These are phyloP conservation scores for Lasiodiplodia hormozganensis DNA, from an alignment of 2,329 filamentous ascomycete genomes.

Conservation along the genomic window DNA sequence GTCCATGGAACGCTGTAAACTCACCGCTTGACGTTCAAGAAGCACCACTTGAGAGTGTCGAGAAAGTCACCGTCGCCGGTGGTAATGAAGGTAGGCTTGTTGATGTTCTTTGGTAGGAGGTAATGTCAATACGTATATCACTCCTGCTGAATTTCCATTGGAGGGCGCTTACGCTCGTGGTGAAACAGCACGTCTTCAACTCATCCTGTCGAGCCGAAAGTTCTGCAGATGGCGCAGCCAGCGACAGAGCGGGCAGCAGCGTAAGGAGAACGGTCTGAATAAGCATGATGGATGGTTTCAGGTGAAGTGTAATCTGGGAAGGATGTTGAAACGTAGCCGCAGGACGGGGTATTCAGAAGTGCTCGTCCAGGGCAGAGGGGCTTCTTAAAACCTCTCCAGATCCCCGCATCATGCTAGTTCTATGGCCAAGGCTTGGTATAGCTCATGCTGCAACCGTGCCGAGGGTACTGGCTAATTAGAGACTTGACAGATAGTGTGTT, in stretches of 20 bases:
- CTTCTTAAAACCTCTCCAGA: not conserved
- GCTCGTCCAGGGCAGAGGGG: not conserved
- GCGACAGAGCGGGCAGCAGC: not conserved
- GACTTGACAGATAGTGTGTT: not conserved
- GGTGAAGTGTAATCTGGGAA: too few species aligned
- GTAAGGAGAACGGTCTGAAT: not conserved
- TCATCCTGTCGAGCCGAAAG: slow-evolving; percentile 1
- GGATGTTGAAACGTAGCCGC: not conserved
- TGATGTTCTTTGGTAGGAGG: not conserved
- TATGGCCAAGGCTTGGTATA: not conserved
- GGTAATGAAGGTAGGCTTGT: not conserved
- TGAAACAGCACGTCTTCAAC: not conserved
- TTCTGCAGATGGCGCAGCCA: not conserved
- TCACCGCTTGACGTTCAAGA: not conserved
- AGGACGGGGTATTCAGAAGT: not conserved
- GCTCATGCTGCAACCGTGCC: not conserved
- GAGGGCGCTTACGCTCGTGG: not conserved
- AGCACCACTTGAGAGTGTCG: not conserved
- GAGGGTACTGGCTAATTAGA: not conserved
- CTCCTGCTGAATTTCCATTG: too few species aligned
- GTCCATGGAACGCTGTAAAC: too few species aligned
- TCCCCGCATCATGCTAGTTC: not conserved
- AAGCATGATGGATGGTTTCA: not conserved
- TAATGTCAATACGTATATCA: not conserved
- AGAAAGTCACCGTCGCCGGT: not conserved